phyloP scores from a whole-genome alignment of 2,329 filamentous ascomycete species.

The Scedosporium dehoogii region DNA sequence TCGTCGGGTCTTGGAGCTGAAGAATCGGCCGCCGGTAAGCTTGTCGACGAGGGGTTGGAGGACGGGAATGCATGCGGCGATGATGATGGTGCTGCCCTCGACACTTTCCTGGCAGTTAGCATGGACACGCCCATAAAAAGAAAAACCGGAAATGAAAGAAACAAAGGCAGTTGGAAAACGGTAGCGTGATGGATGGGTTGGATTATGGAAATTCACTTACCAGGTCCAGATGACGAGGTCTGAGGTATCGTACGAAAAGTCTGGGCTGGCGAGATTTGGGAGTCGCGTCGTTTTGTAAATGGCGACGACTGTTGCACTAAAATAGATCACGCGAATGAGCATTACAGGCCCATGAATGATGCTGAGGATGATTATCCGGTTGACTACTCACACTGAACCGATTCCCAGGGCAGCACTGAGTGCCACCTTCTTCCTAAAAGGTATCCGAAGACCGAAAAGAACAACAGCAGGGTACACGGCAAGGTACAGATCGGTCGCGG shows the following conservation, averaged over 20 bases:
- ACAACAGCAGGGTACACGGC: slow-evolving; percentile 29
- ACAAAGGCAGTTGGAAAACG: neutral
- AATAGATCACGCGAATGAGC: neutral
- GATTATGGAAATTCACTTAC: slow-evolving; percentile 14
- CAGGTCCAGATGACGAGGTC: slow-evolving; percentile 36
- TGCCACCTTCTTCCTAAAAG: slow-evolving; percentile 28
- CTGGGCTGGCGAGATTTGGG: slow-evolving; percentile 15
- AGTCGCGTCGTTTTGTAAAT: slow-evolving; percentile 22
- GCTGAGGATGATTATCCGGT: neutral
- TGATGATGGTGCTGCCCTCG: slow-evolving; percentile 24
- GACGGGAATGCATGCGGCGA: slow-evolving; percentile 24
- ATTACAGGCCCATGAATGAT: neutral
- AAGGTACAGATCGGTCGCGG: slow-evolving; percentile 28
- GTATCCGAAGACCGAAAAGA: slow-evolving; percentile 25
- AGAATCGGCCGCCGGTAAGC: slow-evolving; percentile 12
- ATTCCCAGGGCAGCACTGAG: slow-evolving; percentile 26
- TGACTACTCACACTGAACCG: slow-evolving; percentile 23
- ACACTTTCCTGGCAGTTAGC: slow-evolving; percentile 13
- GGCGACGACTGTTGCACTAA: slow-evolving; percentile 17
- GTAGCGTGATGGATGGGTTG: neutral
- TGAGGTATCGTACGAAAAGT: slow-evolving; percentile 24
- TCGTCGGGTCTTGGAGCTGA: slow-evolving; percentile 6
- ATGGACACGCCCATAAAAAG: neutral
- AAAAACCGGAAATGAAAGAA: neutral
- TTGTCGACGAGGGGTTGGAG: slow-evolving; percentile 21